Base-by-base conservation (phyloP, 768 basidiomycete species). In the Lactarius trivialis region DNA sequence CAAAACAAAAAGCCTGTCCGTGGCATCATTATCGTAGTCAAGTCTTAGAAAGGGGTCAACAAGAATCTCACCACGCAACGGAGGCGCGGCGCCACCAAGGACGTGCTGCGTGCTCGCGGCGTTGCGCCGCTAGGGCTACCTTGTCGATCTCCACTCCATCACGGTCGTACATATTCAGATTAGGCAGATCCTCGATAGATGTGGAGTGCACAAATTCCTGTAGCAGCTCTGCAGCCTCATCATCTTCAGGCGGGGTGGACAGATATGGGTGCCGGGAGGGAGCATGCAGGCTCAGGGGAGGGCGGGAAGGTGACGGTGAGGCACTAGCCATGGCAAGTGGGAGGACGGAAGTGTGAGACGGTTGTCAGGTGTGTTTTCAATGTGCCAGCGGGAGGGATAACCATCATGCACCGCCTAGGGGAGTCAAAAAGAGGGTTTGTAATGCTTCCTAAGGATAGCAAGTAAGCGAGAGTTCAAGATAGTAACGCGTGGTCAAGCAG, bases 81-180 rank as follows among this genome's bases (percentile, higher is more conserved):
- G 89, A 89, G 3, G 90, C 88, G 48, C 80, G 76, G 73, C 77
- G 89, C 82, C 86, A 91, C 89, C 89, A 91, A 3, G 88, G 85
- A 51, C 79, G 75, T 3, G 43, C 65, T 58, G 43, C 56, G 55
- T 54, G 61, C 39, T 67, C 69, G 37, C 55, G 37, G 11, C 62
- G 65, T 39, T 67, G 64, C 24, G 67, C 63, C n/a, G 71, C 61
- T 52, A 70, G 62, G 37, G 70, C 65, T 57, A 64, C 58, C 21
- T 60, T 55, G 56, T 66, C 58, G 58, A 67, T 48, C 26, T 57
- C 50, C 37, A 64, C 43, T 17, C 65, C 70, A 7, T 24, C 65
- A 2, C 58, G 68, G 3, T 60, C 65, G 17, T 66, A 69, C 60
- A 68, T 62, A n/a, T 54, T 33, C 36, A 54, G 26, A 41, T 56